Evolutionary conservation across 306 rosid genomes (phyloP).

Genomic region (Glycyrrhiza uralensis): DNA sequence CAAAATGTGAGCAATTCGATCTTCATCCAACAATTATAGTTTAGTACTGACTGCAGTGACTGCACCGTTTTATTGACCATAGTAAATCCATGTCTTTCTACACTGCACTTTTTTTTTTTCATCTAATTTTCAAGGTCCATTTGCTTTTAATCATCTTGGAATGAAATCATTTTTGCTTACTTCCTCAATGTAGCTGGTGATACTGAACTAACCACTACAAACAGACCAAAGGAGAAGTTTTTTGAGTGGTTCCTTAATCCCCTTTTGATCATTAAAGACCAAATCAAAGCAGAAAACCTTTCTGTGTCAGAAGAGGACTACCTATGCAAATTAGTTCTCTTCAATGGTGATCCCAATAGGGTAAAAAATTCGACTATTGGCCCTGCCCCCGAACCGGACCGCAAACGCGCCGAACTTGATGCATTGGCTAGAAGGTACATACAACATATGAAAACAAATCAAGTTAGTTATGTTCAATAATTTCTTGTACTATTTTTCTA

Average conservation of each 20-base stretch:
- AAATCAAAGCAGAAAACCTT: constrained; percentile 75
- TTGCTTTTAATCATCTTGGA: constrained; percentile 7
- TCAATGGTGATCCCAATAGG: constrained; percentile 64
- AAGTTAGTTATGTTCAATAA: background rate
- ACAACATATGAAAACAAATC: background rate
- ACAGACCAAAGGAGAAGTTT: constrained; percentile 69
- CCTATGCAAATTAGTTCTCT: constrained; percentile 63
- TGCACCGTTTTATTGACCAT: no score
- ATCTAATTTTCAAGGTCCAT: background rate
- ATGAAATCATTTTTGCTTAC: constrained; percentile 1
- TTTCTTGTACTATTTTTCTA: background rate
- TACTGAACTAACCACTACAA: constrained; percentile 69
- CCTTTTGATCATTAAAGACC: constrained; percentile 79
- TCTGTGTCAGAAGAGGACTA: constrained; percentile 68
- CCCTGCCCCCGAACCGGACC: constrained; percentile 62
- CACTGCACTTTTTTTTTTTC: no score
- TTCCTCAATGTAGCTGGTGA: constrained; percentile 50
- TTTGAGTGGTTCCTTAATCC: constrained; percentile 93
- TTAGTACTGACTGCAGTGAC: no score
- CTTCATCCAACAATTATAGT: no score
- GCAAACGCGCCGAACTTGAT: constrained; percentile 72
- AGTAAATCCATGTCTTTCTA: no score
- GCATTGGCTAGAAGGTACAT: constrained; percentile 87
- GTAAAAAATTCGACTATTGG: constrained; percentile 47
- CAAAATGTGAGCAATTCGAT: no score